Base-by-base conservation (phyloP, 257 asterid species). In the Solanum ossicruentum region DNA sequence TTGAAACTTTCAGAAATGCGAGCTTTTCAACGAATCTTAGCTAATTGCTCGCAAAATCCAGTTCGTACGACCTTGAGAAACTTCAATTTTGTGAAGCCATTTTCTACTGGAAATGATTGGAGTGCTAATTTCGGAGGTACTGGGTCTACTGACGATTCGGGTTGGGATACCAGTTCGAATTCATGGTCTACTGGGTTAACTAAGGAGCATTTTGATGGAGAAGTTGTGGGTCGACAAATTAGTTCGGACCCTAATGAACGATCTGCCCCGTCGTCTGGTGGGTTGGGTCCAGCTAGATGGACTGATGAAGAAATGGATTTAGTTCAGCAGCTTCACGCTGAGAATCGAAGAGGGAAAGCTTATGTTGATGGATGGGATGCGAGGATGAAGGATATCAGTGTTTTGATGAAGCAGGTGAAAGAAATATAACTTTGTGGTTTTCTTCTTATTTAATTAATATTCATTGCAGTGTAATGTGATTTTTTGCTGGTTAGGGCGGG, bases 161-260 rank as follows among this genome's bases (percentile, higher is more conserved):
- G 92, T n/a, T 96, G 99, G 99, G 98, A 92, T 26, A 70, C 12
- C 8, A 93, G 88, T 18, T 61, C 89, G 20, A 90, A 93, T 32
- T 90, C 98, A 20, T 96, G 99, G 99, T 92, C 97, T 47, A 92
- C 98, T 56, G 98, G 99, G 51, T 85, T 95, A 16, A 95, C 99
- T 26, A 93, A 89, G 85, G 98, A 95, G 85, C 97, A 96, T 88
- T 95, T 95, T 81, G 98, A 91, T 61, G 99, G 99, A 20, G 96
- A 93, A 87, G 92, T 83, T 7, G 88, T 96, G 26, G 99, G 99
- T 57, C 88, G 91, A 82, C 92, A 86, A 84, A 85, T 92, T 70
- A 85, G 65, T 66, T 69, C 85, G 67, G 84, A 12, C 20, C 87
- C 70, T 66, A 65, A 36, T 84, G 80, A 23, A 84, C 82, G 39